Base-by-base conservation (phyloP, 768 basidiomycete genomes). In the Termitomyces sp. region DNA sequence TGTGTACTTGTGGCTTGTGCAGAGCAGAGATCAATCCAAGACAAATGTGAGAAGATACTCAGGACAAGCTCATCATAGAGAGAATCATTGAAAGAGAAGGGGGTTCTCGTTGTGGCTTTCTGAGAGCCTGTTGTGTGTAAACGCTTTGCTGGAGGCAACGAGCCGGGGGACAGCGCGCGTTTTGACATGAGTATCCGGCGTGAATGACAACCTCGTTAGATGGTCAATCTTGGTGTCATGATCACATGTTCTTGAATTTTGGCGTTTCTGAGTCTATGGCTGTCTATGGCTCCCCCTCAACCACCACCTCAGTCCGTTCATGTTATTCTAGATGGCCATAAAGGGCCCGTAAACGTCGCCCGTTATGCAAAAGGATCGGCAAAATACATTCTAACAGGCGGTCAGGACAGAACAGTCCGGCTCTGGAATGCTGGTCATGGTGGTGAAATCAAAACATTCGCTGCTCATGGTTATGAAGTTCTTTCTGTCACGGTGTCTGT, bases 401-500 rank as follows among this genome's bases (percentile, higher is more conserved):
- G 94, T 20, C 88, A 92, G 69, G 97, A 98, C 72, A 82, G 94
- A 50, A 85, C 86, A 1, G 81, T 98, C 53, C 82, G 90, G 49
- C 83, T 98, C 40, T 98, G 94, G 90, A 99, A 98, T 71, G 89
- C 94, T 4, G 76, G 75, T 54, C 72, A 83, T 33, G 97, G 95
- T 24, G 79, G 85, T n/a, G 86, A 96, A 74, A 92, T 99, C 73
- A 97, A 97, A 73, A 70, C 78, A 0, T 99, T 97, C 70, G 75
- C 85, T 56, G 92, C 92, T 9, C 96, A 98, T 70, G 96, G 94
- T 30, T 96, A 98, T 69, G 97, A 98, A 69, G 91, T 99, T 3
- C 80, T 98, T 43, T 91, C 92, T 2, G 76, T 99, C 50, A 81
- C 90, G 49, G 88, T 97, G 94, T 95, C 66, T 66, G 91, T 76